Conservation (phyloP, 2,329 filamentous ascomycete genomes). For the Apiospora hydei region DNA sequence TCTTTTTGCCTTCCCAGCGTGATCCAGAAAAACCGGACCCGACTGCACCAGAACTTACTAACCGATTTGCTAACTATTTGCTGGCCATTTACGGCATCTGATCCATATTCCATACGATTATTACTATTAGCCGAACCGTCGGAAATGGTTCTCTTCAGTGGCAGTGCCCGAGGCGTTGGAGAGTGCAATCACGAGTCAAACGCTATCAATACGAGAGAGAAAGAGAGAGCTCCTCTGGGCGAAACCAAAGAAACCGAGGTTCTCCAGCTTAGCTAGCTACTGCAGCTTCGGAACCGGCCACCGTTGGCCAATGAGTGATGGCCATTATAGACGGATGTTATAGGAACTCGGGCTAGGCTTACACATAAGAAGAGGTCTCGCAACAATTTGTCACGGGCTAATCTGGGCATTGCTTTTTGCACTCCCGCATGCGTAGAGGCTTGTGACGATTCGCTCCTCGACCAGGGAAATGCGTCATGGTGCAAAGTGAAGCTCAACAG, state of each 20-base stretch:
- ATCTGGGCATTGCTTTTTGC: neutral
- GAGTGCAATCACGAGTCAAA: constrained; percentile 8
- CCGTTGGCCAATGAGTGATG: neutral
- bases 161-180: neutral
- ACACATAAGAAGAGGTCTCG: neutral
- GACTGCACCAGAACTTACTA: constrained; percentile 7
- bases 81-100: constrained; percentile 1
- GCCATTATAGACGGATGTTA: neutral
- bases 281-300: neutral
- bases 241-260: neutral
- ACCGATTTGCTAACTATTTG: constrained; percentile 19
- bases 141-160: neutral
- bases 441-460: constrained; percentile 13
- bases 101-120: neutral
- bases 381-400: constrained; percentile 4
- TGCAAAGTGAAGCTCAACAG: constrained; percentile 23
- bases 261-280: neutral
- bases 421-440: constrained; percentile 5
- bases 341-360: constrained; percentile 3
- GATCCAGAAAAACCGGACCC: constrained; percentile 20
- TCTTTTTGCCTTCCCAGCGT: neutral
- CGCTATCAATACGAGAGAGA: neutral
- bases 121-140: constrained; percentile 3
- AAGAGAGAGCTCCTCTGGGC: neutral
- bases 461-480: constrained; percentile 14